Evolutionary conservation across 495 filamentous ascomycete species (phyloP).

Genomic region (Trichoderma parareesei): DNA sequence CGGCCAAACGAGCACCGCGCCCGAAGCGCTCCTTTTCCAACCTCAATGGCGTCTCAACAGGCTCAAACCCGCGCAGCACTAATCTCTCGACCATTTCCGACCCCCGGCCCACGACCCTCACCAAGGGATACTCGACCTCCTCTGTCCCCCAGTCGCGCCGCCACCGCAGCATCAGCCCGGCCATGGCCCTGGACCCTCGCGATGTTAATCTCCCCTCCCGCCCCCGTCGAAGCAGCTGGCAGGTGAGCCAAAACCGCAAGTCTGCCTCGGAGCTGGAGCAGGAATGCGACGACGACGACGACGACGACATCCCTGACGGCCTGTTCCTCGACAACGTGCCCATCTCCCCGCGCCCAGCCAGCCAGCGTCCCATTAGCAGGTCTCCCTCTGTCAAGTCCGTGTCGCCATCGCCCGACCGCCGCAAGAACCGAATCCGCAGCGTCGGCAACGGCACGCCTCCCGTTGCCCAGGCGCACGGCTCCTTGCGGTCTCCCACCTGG

Average conservation of each 20-base stretch:
- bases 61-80: slow-evolving; percentile 24
- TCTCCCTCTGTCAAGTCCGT: slow-evolving; percentile 26
- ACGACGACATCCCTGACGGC: slow-evolving; percentile 87
- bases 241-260: slow-evolving; percentile 59
- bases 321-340: slow-evolving; percentile 90
- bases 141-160: slow-evolving; percentile 20
- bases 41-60: slow-evolving; percentile 15
- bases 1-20: slow-evolving; percentile 19
- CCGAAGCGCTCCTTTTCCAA: slow-evolving; percentile 11
- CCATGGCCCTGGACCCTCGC: slow-evolving; percentile 30
- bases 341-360: slow-evolving; percentile 73
- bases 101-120: slow-evolving; percentile 24
- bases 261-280: slow-evolving; percentile 70
- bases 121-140: slow-evolving; percentile 24
- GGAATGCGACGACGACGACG: slow-evolving; percentile 82
- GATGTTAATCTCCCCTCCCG: slow-evolving; percentile 37
- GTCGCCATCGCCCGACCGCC: slow-evolving; percentile 50
- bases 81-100: slow-evolving; percentile 25
- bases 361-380: slow-evolving; percentile 50
- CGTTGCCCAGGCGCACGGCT: slow-evolving; percentile 39
- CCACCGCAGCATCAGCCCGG: slow-evolving; percentile 34
- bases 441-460: slow-evolving; percentile 48
- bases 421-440: slow-evolving; percentile 40
- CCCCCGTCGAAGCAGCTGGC: slow-evolving; percentile 59
- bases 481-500: slow-evolving; percentile 39